phyloP scores from a whole-genome alignment of 345 rosid species.

The Schrenkiella parvula region DNA sequence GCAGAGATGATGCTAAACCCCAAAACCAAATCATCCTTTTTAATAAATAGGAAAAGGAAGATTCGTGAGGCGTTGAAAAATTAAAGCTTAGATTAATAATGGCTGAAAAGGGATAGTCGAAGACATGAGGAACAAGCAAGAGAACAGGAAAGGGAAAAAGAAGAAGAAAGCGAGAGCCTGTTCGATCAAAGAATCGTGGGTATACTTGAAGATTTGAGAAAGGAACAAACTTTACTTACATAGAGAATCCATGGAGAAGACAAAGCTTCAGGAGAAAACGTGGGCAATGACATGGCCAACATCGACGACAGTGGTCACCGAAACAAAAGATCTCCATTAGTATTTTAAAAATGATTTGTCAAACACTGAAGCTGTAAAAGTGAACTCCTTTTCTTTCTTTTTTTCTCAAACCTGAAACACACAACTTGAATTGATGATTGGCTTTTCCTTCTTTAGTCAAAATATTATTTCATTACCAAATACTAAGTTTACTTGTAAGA shows the following conservation, averaged over 20 bases:
- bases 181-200: neutral
- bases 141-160: neutral
- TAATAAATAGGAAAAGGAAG: constrained; percentile 1
- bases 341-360: neutral
- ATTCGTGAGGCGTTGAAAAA: constrained; percentile 11
- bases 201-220: constrained; percentile 7
- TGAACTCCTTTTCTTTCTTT: neutral
- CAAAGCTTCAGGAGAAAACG: neutral
- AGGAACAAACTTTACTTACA: constrained; percentile 20
- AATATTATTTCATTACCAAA: neutral
- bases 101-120: neutral
- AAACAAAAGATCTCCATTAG: constrained; percentile 12
- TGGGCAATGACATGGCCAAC: constrained; percentile 15
- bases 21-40: constrained; percentile 5
- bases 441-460: neutral
- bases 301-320: constrained; percentile 1
- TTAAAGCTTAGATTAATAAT: neutral
- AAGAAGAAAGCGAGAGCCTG: neutral
- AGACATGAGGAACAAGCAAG: constrained; percentile 21
- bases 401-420: neutral
- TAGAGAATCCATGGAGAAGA: constrained; percentile 11
- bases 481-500: no score
- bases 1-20: constrained; percentile 20
- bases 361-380: neutral
- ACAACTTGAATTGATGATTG: neutral